Conservation (phyloP, 2,329 filamentous ascomycete genomes). For the Fonsecaea pugnacius region DNA sequence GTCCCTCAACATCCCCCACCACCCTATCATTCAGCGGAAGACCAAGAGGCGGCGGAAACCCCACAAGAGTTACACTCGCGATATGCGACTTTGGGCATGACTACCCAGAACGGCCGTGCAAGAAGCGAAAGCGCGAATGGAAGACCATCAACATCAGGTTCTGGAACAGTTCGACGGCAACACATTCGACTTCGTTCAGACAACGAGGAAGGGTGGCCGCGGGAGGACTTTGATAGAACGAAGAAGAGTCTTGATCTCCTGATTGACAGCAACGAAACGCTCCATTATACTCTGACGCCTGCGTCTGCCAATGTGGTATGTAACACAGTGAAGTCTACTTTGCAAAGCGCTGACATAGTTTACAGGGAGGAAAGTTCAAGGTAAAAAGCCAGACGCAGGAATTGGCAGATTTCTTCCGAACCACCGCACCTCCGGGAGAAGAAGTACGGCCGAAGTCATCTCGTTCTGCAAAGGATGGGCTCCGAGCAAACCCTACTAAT, state of each 20-base stretch:
- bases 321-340: conserved; percentile 32
- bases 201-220: conserved; percentile 24
- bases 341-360: conserved; percentile 9
- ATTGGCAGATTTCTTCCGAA: conserved; percentile 46
- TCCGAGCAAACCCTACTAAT: conserved; percentile 33
- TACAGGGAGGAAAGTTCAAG: conserved; percentile 40
- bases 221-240: conserved; percentile 52
- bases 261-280: conserved; percentile 79
- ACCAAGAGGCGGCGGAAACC: conserved; percentile 10
- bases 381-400: conserved; percentile 41
- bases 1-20: conserved; percentile 22
- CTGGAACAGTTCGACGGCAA: conserved; percentile 30
- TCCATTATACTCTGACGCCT: conserved; percentile 80
- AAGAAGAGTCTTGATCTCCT: conserved; percentile 76
- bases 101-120: conserved; percentile 23
- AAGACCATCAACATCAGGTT: conserved; percentile 30
- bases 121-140: conserved; percentile 29
- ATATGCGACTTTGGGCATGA: conserved; percentile 23
- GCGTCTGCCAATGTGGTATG: conserved; percentile 77
- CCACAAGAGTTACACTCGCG: conserved; percentile 16
- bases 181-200: conserved; percentile 35
- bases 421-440: conserved; percentile 42
- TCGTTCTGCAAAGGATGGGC: conserved; percentile 32
- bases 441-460: conserved; percentile 28
- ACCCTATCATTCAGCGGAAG: conserved; percentile 8